A percentile compares a stretch with the other conserved stretches of the same genome.
These are phyloP conservation scores for Yarrowia alimentaria DNA, from an alignment of 805 yeast genomes.

Conservation along the genomic window DNA sequence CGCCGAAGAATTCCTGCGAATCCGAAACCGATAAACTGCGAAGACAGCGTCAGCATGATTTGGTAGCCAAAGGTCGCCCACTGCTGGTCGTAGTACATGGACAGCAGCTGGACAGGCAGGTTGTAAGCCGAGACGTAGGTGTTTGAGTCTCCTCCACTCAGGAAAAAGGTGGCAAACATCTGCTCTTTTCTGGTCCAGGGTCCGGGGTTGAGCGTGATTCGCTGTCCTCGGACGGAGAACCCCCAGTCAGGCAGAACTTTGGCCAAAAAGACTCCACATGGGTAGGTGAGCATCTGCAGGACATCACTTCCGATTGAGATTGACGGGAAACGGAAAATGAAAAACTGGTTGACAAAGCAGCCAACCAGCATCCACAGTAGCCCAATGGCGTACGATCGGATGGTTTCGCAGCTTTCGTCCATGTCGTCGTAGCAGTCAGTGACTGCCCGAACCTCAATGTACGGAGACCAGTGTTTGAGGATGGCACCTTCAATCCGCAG, in stretches of 20 bases:
- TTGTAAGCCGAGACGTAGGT: constrained; percentile 31
- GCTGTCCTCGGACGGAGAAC: constrained; percentile 43
- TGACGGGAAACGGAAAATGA: constrained; percentile 56
- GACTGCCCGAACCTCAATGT: constrained; percentile 58
- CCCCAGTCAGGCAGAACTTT: constrained; percentile 49
- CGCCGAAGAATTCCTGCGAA: constrained; percentile 61
- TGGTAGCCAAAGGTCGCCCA: constrained; percentile 45
- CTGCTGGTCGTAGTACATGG: constrained; percentile 35
- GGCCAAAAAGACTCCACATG: constrained; percentile 52
- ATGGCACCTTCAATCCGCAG: constrained; percentile 45
- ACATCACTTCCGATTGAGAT: constrained; percentile 52
- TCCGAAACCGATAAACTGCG: constrained; percentile 66
- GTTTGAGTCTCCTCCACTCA: constrained; percentile 28
- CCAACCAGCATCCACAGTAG: constrained; percentile 54
- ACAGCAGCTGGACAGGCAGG: constrained; percentile 37
- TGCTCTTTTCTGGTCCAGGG: constrained; percentile 65
- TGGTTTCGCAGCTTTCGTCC: constrained; percentile 47
- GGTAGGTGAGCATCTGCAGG: constrained; percentile 59
- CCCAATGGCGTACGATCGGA: constrained; percentile 53
- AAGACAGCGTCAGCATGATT: constrained; percentile 51
- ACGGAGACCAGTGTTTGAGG: constrained; percentile 48
- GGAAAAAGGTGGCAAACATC: constrained; percentile 47
- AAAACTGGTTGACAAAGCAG: constrained; percentile 56
- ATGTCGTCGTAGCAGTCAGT: constrained; percentile 42
- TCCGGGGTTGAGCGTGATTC: constrained; percentile 55